Base-by-base conservation (phyloP, 768 basidiomycete genomes). In the Suillus hirtellus region DNA sequence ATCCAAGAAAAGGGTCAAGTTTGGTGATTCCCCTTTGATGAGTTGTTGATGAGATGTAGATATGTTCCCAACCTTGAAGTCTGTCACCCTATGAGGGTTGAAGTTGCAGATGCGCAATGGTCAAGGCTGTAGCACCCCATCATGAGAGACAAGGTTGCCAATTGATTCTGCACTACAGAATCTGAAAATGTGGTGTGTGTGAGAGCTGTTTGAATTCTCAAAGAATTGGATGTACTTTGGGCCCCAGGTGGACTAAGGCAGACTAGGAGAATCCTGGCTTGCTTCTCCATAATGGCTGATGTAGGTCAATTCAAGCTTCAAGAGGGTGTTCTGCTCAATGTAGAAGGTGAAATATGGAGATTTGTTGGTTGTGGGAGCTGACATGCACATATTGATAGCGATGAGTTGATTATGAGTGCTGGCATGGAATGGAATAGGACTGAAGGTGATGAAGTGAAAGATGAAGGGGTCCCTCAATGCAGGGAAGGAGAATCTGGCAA, bases 221-320 rank as follows among this genome's bases (percentile, higher is more conserved):
- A 56, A 40, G 21, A 15, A 11, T 14, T 3, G 15, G 10, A 38
- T 56, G 55, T 56, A 5, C 24, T 27, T 11, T 11, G 38, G 7
- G 14, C 55, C 55, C 55, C 55, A 56, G 38, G 38, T 4, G 5
- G 55, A 56, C 55, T 38, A 56, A 19, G 55, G 38, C 38, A 56
- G 17, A 40, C 15, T 40, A 27, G 7, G 21, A 17, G 55, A 56
- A 17, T 19, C 17, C 10, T 31, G 17, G 17, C 17, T 52, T 19
- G 31, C 50, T 52, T 52, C 15, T 34, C 50, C 49, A 34, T 34
- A 52, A 4, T 10, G 31, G 10, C 50, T 52, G 9, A 17, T 52
- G 9, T 52, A 52, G 50, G 31, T 34, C 10, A 31, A 52, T 14
- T 31, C 50, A 10, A 52, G 50, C 17, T 52, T 19, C 50, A 52